phyloP scores from a whole-genome alignment of 208 protist genomes.

The Strigomonas culicis region DNA sequence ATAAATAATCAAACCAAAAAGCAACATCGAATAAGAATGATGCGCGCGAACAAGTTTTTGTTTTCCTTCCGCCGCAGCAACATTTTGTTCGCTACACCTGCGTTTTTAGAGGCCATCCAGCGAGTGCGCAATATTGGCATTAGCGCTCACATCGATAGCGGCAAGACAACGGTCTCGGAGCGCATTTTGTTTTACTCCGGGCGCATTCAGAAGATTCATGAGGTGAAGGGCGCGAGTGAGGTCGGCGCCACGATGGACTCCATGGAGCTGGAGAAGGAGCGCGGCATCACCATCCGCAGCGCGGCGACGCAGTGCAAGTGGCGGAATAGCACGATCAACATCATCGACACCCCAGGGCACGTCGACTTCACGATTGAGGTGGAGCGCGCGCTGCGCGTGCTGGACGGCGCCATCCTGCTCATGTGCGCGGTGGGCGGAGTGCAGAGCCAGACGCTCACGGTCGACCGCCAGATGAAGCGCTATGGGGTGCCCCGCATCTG shows the following conservation, averaged over 20 bases:
- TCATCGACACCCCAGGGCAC: conserved; percentile 98
- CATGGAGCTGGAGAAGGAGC: conserved; percentile 94
- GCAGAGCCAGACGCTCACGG: conserved; percentile 98
- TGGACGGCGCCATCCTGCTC: conserved; percentile 96
- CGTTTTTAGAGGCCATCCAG: conserved; percentile 72
- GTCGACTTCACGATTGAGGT: conserved; percentile 98
- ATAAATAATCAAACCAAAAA: not conserved
- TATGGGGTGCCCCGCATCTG: conserved; percentile 97
- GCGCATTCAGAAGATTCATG: no score
- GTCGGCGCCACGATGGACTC: conserved; percentile 96
- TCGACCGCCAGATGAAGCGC: conserved; percentile 98
- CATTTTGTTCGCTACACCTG: conserved; percentile 52
- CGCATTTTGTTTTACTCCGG: conserved; percentile 92
- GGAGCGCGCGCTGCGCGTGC: conserved; percentile 96
- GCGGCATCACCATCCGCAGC: conserved; percentile 97
- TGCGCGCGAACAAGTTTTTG: conserved; percentile 24
- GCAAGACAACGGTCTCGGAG: conserved; percentile 97
- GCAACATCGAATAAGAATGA: conserved; percentile 15
- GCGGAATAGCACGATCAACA: conserved; percentile 95
- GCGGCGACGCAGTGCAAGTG: conserved; percentile 96
- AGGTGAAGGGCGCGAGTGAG: conserved; percentile 67
- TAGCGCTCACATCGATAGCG: conserved; percentile 98
- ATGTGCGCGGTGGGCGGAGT: conserved; percentile 96
- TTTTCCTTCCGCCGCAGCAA: conserved; percentile 29
- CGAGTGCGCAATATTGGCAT: conserved; percentile 97